Evolutionary conservation across 2,329 filamentous ascomycete species (phyloP), one percentile per base, ranked within the genome.

Genomic region (Chalara sp.): DNA sequence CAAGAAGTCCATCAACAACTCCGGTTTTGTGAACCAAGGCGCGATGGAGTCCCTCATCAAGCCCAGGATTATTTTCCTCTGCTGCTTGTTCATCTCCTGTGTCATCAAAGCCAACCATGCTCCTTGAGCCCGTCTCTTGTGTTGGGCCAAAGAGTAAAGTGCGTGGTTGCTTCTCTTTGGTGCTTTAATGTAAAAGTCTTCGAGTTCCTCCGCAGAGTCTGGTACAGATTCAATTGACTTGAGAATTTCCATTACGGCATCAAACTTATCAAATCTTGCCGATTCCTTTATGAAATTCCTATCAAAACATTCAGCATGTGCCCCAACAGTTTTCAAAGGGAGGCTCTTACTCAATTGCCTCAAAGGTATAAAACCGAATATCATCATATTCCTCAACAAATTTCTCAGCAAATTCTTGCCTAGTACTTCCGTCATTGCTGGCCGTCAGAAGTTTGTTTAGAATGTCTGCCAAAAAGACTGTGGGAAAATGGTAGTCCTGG

Each of bases 1-100:
- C 50, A 99, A 72, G 68, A 97, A 99, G 71, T 99, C 93, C 76
- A 96, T 90, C 33, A 99, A 78, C 40, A 95, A 76, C 64, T 97
- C 92, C 1, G 90, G 86, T 55, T 89, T 87, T 45, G 76, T 79
- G 69, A 97, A 96, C 87, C 89, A 95, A 1, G 92, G 91, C 29
- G 87, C 86, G 59, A 96, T 89, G 33, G 83, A 83, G 41, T 80
- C 80, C 2, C 88, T 83, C 70, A 95, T 85, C 54, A 86, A 78
- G 53, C 81, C 78, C 45, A 99, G 76, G 2, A 96, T 76, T 46
- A 75, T 74, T 67, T 97, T 97, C 47, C 87, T 84, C 65, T 95
- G 86, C 12, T 86, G 79, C 56, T 84, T 82, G 46, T 76, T 80
- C 46, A 90, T 75, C 4, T 78, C 75, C 50, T 84, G 72, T 50